phyloP scores from a whole-genome alignment of 2,329 filamentous ascomycete genomes.

The Fusarium armeniacum region DNA sequence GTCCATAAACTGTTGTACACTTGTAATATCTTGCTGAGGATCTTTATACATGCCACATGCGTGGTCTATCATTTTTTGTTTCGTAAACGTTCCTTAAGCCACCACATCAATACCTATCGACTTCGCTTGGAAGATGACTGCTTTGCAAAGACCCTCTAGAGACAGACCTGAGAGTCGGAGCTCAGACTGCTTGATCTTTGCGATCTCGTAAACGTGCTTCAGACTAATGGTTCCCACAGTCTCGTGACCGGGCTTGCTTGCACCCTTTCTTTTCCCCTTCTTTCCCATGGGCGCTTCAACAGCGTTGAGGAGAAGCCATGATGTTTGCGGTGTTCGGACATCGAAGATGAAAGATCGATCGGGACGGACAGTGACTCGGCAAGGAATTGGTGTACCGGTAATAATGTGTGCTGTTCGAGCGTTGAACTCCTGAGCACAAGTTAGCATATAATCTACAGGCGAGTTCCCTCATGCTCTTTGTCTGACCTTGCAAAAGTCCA shows the following conservation, averaged over 20 bases:
- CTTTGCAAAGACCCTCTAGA: slow-evolving; percentile 78
- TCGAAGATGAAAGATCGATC: slow-evolving; percentile 96
- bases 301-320: slow-evolving; percentile 87
- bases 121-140: slow-evolving; percentile 80
- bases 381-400: slow-evolving; percentile 87
- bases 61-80: slow-evolving; percentile 16
- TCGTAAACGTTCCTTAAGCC: slow-evolving; percentile 59
- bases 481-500: slow-evolving; percentile 97
- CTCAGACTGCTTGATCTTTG: slow-evolving; percentile 92
- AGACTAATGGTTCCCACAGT: slow-evolving; percentile 87
- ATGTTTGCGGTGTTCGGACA: slow-evolving; percentile 92
- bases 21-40: slow-evolving; percentile 31
- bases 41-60: slow-evolving; percentile 36
- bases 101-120: slow-evolving; percentile 81
- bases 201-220: slow-evolving; percentile 98
- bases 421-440: slow-evolving; percentile 85
- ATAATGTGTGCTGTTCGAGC: slow-evolving; percentile 89
- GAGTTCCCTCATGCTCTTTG: slow-evolving; percentile 25
- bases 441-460: slow-evolving; percentile 35
- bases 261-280: slow-evolving; percentile 84
- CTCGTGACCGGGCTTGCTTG: slow-evolving; percentile 80
- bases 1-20: slow-evolving; percentile 48
- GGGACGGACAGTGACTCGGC: slow-evolving; percentile 89
- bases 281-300: slow-evolving; percentile 77
- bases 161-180: slow-evolving; percentile 78